Conservation (phyloP, 495 filamentous ascomycete species). For the Emericellopsis terricola region DNA sequence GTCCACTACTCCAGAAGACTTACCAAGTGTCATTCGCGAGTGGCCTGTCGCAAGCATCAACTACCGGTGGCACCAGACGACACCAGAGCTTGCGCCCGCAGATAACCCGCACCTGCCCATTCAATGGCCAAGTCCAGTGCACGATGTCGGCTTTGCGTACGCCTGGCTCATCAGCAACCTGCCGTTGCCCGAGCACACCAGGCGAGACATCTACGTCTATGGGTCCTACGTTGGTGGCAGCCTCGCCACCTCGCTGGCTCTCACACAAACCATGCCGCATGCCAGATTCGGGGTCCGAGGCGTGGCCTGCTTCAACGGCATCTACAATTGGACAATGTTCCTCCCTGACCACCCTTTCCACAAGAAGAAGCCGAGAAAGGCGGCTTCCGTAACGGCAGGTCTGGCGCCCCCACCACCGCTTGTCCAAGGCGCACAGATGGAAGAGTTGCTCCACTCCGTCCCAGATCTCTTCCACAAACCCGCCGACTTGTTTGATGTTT, state of each 20-base stretch:
- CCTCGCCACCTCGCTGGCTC: constrained; percentile 25
- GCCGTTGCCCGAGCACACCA: constrained; percentile 5
- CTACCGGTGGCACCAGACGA: constrained; percentile 1
- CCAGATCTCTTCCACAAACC: constrained; percentile 21
- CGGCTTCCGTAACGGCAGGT: background rate
- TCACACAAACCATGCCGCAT: constrained; percentile 24
- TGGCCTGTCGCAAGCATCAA: constrained; percentile 2
- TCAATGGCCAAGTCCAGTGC: constrained; percentile 28
- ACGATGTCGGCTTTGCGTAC: constrained; percentile 28
- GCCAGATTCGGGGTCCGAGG: constrained; percentile 22
- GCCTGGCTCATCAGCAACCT: constrained; percentile 22
- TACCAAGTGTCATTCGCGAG: background rate
- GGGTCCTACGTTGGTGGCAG: constrained; percentile 31
- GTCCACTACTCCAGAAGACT: too few species aligned
- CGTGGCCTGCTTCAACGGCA: constrained; percentile 27
- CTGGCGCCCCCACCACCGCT: background rate
- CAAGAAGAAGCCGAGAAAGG: background rate
- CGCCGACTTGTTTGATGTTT: constrained; percentile 28
- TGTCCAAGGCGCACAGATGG: constrained; percentile 1
- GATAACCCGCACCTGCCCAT: constrained; percentile 2
- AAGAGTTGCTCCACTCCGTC: constrained; percentile 10
- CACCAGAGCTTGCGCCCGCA: background rate
- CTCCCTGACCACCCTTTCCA: constrained; percentile 24
- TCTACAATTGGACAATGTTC: constrained; percentile 36
- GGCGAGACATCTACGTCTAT: constrained; percentile 24